Evolutionary conservation across 257 asterid genomes (phyloP).

Genomic region (Capsicum baccatum): DNA sequence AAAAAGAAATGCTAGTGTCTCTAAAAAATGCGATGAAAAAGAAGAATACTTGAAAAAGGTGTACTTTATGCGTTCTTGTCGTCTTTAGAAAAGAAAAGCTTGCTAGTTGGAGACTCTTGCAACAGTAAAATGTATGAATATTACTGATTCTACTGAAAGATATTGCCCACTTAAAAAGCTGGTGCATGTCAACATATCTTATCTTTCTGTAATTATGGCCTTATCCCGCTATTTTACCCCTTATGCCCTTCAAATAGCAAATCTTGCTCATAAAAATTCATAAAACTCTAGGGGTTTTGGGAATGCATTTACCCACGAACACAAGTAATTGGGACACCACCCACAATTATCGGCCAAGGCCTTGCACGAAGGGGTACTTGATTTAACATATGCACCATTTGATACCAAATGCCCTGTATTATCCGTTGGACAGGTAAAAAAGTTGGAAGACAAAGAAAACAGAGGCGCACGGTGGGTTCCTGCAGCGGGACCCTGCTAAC

Average conservation of each 20-base stretch:
- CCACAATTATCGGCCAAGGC: conserved; percentile 61
- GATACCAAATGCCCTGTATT: conserved; percentile 35
- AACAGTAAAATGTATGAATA: conserved; percentile 34
- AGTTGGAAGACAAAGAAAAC: conserved; percentile 35
- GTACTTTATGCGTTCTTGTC: conserved; percentile 27
- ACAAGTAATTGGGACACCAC: conserved; percentile 40
- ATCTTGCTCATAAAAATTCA: conserved; percentile 25
- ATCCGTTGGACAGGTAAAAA: conserved; percentile 36
- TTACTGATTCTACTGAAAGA: conserved; percentile 5
- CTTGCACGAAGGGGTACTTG: conserved; percentile 53
- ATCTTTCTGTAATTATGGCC: conserved; percentile 49
- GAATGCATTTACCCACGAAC: conserved; percentile 8
- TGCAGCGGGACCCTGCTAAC: conserved; percentile 44
- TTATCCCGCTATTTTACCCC: conserved; percentile 43
- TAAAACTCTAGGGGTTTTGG: conserved; percentile 28
- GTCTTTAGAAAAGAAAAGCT: conserved; percentile 23
- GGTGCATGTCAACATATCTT: conserved; percentile 63
- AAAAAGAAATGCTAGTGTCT: neutral
- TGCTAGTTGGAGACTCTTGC: conserved; percentile 28
- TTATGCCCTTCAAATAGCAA: conserved; percentile 38
- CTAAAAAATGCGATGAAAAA: neutral
- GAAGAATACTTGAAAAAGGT: neutral
- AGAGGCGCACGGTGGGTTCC: conserved; percentile 43
- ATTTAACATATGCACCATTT: conserved; percentile 55
- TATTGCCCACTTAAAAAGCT: conserved; percentile 55